Conservation (phyloP, 108 stramenopile genomes). For the Seminavis robusta region DNA sequence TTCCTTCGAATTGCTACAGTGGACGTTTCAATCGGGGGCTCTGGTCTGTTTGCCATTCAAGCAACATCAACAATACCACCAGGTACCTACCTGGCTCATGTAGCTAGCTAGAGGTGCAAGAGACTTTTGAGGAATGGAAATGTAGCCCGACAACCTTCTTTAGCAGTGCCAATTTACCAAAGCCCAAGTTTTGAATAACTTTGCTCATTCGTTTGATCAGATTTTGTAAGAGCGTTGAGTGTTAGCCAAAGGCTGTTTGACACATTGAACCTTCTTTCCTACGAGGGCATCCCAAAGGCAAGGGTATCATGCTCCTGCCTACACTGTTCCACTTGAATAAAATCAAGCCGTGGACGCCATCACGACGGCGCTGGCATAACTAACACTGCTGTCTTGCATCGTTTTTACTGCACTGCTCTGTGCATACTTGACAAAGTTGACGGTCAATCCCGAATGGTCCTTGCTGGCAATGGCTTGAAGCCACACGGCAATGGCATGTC, state of each 20-base stretch:
- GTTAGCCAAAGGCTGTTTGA: neutral
- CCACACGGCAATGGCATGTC: constrained; percentile 79
- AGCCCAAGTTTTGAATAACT: neutral
- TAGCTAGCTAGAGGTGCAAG: too few relatives aligned
- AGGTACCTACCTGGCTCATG: too few relatives aligned
- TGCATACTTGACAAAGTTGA: constrained; percentile 80
- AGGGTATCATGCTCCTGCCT: neutral
- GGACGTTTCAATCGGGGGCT: too few relatives aligned
- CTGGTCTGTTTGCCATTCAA: too few relatives aligned
- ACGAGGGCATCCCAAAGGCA: neutral
- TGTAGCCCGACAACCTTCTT: too few relatives aligned
- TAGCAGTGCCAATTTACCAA: neutral
- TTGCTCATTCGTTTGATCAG: neutral
- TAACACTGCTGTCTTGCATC: constrained; percentile 70
- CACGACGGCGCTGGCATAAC: constrained; percentile 83
- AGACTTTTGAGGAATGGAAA: too few relatives aligned
- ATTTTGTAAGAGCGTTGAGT: neutral
- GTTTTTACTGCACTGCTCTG: constrained; percentile 56
- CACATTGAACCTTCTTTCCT: neutral
- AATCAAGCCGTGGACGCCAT: neutral
- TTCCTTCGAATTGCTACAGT: too few relatives aligned
- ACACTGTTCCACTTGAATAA: neutral
- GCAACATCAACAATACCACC: too few relatives aligned
- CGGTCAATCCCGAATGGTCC: constrained; percentile 14
- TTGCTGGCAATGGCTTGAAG: constrained; percentile 40